Base-by-base conservation (phyloP, 805 yeast genomes). In the Ogataea pignaliae region DNA sequence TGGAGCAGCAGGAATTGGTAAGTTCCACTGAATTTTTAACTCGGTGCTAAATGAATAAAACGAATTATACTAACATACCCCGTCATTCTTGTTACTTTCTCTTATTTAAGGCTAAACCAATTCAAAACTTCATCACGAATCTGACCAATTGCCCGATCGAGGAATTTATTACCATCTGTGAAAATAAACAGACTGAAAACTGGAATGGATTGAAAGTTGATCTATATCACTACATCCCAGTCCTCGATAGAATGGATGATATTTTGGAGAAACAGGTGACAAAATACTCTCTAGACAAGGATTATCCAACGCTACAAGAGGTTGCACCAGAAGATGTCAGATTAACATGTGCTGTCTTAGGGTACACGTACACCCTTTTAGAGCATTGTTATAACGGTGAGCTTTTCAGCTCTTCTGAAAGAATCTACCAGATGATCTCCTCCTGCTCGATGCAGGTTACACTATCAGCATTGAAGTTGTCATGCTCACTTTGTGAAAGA, bases 201-300 rank as follows among this genome's bases (percentile, higher is more conserved):
- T 63, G 65, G 66, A 60, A 59, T 45, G 64, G 65, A 12, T 42
- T 60, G 5, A 52, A 56, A 34, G 70, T 74, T 7, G 76, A 87
- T 53, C 63, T 91, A 30, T 75, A 74, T 47, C 82, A 81, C 46
- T 90, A 96, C 93, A 76, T 86, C 28, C 75, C 83, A 0, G 79
- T 87, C 1, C 68, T 91, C 53, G 85, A 88, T 61, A 71, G 83
- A 53, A 79, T 90, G 56, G 97, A 90, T 59, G 73, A 69, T 11
- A 72, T 87, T 7, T 66, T 87, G 42, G 85, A 80, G 41, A 53
- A 56, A 3, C 66, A 75, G 17, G 74, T 85, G 13, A 64, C 64
- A 8, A 78, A 78, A 47, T 84, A 87, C 55, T 69, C 66, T 30
- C 62, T 81, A 42, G 72, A 68, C 31, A 69, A 70, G 12, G 74